Evolutionary conservation across 306 rosid genomes (phyloP).

Genomic region (Crataegus laevigata): DNA sequence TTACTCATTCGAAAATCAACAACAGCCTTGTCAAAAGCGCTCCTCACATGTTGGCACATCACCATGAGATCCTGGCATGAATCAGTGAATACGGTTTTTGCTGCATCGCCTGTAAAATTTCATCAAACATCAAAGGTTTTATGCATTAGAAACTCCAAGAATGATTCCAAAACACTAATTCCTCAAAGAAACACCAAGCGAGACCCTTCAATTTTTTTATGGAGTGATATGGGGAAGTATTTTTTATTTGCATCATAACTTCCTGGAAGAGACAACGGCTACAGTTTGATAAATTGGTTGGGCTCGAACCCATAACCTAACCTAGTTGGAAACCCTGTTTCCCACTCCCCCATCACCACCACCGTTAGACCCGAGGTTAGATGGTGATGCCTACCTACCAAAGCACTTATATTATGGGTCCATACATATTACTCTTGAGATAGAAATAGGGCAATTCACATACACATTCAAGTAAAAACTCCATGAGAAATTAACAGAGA

Average conservation of each 20-base stretch:
- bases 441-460: not conserved
- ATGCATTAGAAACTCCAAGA: not conserved
- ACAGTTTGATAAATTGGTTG: not conserved
- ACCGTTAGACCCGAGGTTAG: not conserved
- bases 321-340: not conserved
- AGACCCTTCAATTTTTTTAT: not conserved
- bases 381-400: not conserved
- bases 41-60: constrained; percentile 64
- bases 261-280: not conserved
- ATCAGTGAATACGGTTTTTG: constrained; percentile 57
- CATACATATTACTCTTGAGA: not conserved
- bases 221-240: not conserved
- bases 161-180: not conserved
- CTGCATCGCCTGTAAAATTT: constrained; percentile 54
- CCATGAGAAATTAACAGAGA: not conserved
- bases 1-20: constrained; percentile 38
- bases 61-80: constrained; percentile 71
- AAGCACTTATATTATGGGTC: not conserved
- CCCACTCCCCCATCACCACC: not conserved
- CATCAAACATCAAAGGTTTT: not conserved
- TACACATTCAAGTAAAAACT: not conserved
- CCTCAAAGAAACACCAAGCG: not conserved
- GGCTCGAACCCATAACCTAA: not conserved
- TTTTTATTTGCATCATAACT: not conserved
- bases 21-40: constrained; percentile 56